These are phyloP conservation scores for Lactarius quietus DNA, from an alignment of 768 basidiomycete species.

Conservation along the genomic window DNA sequence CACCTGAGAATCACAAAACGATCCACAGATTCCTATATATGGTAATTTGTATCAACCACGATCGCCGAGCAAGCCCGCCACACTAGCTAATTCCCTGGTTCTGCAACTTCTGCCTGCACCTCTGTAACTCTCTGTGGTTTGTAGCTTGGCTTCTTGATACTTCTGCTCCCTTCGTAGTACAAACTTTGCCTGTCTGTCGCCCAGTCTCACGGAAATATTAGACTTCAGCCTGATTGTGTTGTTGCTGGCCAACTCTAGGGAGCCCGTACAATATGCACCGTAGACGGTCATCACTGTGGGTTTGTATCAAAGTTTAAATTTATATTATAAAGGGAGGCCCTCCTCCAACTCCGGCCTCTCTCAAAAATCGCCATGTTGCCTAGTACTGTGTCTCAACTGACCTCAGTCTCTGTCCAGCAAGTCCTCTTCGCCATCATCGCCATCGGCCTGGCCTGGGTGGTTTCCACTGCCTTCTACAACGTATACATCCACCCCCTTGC, in stretches of 20 bases:
- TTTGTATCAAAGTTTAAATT: neutral
- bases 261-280: neutral
- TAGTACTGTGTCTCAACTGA: neutral
- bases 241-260: neutral
- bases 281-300: too few species aligned
- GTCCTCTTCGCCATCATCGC: neutral
- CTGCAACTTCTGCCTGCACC: neutral
- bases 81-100: neutral
- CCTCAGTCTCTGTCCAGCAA: neutral
- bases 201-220: neutral
- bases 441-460: neutral
- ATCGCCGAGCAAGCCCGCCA: too few species aligned
- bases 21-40: too few species aligned
- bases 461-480: slow-evolving; percentile 10
- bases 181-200: neutral
- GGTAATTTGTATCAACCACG: too few species aligned
- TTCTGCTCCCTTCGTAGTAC: neutral
- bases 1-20: too few species aligned
- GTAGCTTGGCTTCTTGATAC: neutral
- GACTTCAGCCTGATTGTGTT: neutral
- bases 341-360: neutral
- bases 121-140: neutral
- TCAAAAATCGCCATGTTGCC: neutral
- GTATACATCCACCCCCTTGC: slow-evolving; percentile 25
- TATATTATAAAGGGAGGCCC: neutral